Conservation (phyloP, 75 land plant species). For the Ceratopteris richardii region DNA sequence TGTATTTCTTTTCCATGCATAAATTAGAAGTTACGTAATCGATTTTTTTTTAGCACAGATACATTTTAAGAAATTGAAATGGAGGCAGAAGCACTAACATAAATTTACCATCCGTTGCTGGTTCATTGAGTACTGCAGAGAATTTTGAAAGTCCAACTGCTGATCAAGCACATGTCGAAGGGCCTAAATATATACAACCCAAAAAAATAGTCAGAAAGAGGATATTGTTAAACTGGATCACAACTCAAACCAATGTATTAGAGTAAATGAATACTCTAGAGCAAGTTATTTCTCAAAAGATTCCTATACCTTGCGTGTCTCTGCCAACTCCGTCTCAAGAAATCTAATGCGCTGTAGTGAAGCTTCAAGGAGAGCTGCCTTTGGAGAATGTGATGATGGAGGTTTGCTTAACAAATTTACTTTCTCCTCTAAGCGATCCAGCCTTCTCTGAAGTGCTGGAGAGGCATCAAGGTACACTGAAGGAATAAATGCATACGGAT, state of each 20-base stretch:
- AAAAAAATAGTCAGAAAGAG: neutral
- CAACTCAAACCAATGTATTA: neutral
- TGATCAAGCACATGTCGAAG: constrained; percentile 17
- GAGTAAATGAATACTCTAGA: too few relatives aligned
- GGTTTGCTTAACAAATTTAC: constrained; percentile 28
- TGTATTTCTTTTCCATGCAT: too few relatives aligned
- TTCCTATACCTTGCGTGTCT: constrained; percentile 65
- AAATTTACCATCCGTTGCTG: constrained; percentile 17
- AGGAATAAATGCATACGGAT: neutral
- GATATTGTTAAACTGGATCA: neutral
- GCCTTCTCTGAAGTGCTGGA: constrained; percentile 28
- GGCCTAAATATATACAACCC: constrained; percentile 9
- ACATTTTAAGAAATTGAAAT: too few relatives aligned
- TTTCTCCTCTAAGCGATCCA: constrained; percentile 71
- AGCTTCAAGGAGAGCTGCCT: constrained; percentile 51
- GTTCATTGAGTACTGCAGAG: constrained; percentile 21
- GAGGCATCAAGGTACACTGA: constrained; percentile 6
- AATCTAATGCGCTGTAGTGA: constrained; percentile 48
- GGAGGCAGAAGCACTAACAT: too few relatives aligned
- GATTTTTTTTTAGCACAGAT: too few relatives aligned
- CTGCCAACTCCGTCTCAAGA: constrained; percentile 66
- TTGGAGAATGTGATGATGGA: constrained; percentile 32
- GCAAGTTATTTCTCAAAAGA: too few relatives aligned
- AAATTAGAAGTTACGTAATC: too few relatives aligned
- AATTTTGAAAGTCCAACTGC: constrained; percentile 26